These are phyloP conservation scores for Discostella stelligeroides DNA, from an alignment of 108 stramenopile species.

Conservation along the genomic window DNA sequence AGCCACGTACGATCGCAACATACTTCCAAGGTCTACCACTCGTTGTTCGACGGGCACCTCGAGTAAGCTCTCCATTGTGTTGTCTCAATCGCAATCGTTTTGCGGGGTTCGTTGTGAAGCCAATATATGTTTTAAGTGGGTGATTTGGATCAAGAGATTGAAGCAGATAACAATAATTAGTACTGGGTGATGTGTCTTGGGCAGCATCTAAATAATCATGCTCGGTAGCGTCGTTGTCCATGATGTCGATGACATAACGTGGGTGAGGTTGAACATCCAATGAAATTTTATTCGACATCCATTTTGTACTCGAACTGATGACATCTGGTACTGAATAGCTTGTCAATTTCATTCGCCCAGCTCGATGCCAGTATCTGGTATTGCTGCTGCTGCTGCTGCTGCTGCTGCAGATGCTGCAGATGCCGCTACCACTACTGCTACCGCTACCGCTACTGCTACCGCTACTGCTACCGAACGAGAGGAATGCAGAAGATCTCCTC, in stretches of 20 bases:
- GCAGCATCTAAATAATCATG: background rate
- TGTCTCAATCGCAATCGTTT: slow-evolving; percentile 59
- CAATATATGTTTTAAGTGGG: slow-evolving; percentile 63
- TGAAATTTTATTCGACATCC: no score
- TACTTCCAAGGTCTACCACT: slow-evolving; percentile 69
- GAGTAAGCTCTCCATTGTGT: slow-evolving; percentile 63
- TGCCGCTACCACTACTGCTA: no score
- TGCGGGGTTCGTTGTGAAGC: slow-evolving; percentile 59
- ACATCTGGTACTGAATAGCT: no score
- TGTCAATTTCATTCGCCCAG: no score
- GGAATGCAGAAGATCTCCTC: background rate
- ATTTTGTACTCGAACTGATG: no score
- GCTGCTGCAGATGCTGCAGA: no score
- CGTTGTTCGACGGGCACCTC: slow-evolving; percentile 59
- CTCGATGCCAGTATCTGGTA: no score
- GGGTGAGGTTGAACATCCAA: no score
- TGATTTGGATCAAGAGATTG: slow-evolving; percentile 49
- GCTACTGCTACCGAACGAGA: background rate
- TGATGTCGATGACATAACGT: no score
- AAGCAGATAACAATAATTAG: slow-evolving; percentile 51
- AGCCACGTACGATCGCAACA: slow-evolving; percentile 52
- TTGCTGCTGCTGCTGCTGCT: no score
- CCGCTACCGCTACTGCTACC: background rate
- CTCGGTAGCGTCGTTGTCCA: no score
- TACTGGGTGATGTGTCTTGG: background rate